Percentiles rank a stretch among this genome's conserved stretches.
These are phyloP conservation scores for Globisporangium canariense DNA, from an alignment of 352 stramenopile genomes.

Conservation along the genomic window DNA sequence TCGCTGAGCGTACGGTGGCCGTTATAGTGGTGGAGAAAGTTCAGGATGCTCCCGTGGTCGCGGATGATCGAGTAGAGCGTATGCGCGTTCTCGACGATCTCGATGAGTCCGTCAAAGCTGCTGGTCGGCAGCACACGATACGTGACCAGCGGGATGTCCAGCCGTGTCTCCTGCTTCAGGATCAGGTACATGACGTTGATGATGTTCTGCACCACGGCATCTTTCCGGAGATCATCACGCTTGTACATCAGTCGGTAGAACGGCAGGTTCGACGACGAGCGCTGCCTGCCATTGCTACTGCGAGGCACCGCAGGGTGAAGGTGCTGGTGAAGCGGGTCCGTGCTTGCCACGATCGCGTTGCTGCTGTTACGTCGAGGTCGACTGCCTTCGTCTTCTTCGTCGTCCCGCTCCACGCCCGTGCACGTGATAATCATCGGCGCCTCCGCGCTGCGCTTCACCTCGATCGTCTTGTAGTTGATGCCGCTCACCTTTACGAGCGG, in stretches of 20 bases:
- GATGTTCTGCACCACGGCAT: conserved; percentile 85
- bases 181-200: conserved; percentile 90
- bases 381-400: conserved; percentile 50
- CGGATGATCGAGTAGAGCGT: conserved; percentile 85
- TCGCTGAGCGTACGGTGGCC: conserved; percentile 81
- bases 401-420: conserved; percentile 67
- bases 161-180: conserved; percentile 75
- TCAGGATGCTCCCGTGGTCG: conserved; percentile 78
- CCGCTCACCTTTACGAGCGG: conserved; percentile 66
- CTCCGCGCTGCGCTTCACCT: conserved; percentile 81
- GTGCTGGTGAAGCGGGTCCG: conserved; percentile 7
- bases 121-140: conserved; percentile 85
- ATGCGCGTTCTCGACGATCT: conserved; percentile 86
- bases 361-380: conserved; percentile 3
- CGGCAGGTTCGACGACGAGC: conserved; percentile 19
- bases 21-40: conserved; percentile 85
- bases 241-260: conserved; percentile 88
- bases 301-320: neutral
- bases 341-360: neutral
- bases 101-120: conserved; percentile 81
- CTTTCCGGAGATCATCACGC: conserved; percentile 80
- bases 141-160: conserved; percentile 80
- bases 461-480: conserved; percentile 68
- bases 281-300: conserved; percentile 18
- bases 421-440: conserved; percentile 80